These are phyloP conservation scores for Xylaria sp. DNA, from an alignment of 2,329 filamentous ascomycete species.

Conservation along the genomic window DNA sequence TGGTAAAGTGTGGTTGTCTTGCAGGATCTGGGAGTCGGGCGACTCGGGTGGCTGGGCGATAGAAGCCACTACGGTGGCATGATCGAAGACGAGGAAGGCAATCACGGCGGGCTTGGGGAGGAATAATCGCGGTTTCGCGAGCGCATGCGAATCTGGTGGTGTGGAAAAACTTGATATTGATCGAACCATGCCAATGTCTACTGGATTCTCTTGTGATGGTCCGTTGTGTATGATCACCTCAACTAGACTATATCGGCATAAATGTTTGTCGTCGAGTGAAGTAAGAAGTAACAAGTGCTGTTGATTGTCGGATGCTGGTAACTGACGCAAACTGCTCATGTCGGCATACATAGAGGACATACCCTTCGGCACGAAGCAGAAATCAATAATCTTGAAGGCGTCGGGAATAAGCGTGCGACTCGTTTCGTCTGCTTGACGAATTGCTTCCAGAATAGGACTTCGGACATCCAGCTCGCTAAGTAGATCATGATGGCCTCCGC, in stretches of 20 bases:
- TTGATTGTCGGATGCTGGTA: slow-evolving; percentile 55
- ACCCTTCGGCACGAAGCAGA: slow-evolving; percentile 68
- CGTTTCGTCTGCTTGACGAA: slow-evolving; percentile 61
- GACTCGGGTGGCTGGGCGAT: slow-evolving; percentile 70
- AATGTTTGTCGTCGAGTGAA: slow-evolving; percentile 56
- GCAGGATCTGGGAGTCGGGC: slow-evolving; percentile 76
- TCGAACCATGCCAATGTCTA: slow-evolving; percentile 69
- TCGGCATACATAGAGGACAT: slow-evolving; percentile 56
- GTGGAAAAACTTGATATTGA: slow-evolving; percentile 69
- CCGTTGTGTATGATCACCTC: slow-evolving; percentile 67
- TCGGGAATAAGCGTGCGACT: slow-evolving; percentile 57
- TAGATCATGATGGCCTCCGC: slow-evolving; percentile 80
- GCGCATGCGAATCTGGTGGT: slow-evolving; percentile 51
- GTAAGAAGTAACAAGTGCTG: slow-evolving; percentile 68
- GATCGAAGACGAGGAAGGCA: slow-evolving; percentile 80
- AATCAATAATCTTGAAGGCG: slow-evolving; percentile 78
- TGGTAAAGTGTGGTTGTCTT: slow-evolving; percentile 66
- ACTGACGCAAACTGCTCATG: slow-evolving; percentile 57
- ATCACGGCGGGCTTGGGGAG: slow-evolving; percentile 80
- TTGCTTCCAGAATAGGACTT: slow-evolving; percentile 64
- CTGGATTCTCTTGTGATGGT: slow-evolving; percentile 39
- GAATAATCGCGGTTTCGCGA: slow-evolving; percentile 68
- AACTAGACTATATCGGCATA: slow-evolving; percentile 74
- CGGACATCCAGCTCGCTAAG: slow-evolving; percentile 74
- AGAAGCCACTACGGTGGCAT: slow-evolving; percentile 78